These are phyloP conservation scores for Zea mays DNA, from an alignment of 176 grass and related monocot genomes.

Conservation along the genomic window DNA sequence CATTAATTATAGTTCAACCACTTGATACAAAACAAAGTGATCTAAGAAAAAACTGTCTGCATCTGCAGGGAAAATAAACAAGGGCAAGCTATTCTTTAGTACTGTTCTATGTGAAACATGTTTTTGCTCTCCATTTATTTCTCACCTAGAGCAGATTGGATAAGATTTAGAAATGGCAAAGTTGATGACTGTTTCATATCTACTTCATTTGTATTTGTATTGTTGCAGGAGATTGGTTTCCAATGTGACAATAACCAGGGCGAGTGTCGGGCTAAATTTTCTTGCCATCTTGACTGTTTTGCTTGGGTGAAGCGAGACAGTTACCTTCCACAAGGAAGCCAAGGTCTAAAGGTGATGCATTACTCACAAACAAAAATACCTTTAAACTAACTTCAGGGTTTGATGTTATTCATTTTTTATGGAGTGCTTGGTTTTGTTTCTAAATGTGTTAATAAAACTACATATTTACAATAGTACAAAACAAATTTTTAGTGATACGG, in stretches of 20 bases:
- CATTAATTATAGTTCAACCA: slow-evolving; percentile 12
- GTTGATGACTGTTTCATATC: slow-evolving; percentile 24
- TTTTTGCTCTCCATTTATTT: slow-evolving; percentile 22
- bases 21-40: slow-evolving; percentile 11
- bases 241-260: slow-evolving; percentile 86
- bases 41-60: slow-evolving; percentile 3
- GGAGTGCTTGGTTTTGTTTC: not conserved
- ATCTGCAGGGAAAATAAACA: slow-evolving; percentile 31
- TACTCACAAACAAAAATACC: slow-evolving; percentile 27
- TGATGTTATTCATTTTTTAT: not conserved
- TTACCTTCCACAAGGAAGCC: slow-evolving; percentile 99
- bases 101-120: not conserved
- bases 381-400: not conserved
- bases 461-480: slow-evolving; percentile 7
- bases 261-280: slow-evolving; percentile 97
- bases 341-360: slow-evolving; percentile 86
- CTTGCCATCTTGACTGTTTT: slow-evolving; percentile 99
- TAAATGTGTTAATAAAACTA: slow-evolving; percentile 20
- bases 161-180: slow-evolving; percentile 6
- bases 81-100: not conserved
- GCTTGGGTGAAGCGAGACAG: slow-evolving; percentile 99
- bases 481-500: not conserved
- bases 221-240: slow-evolving; percentile 90
- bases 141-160: slow-evolving; percentile 22
- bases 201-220: slow-evolving; percentile 35